These are phyloP conservation scores for Prunus salicina DNA, from an alignment of 306 rosid genomes.

Conservation along the genomic window DNA sequence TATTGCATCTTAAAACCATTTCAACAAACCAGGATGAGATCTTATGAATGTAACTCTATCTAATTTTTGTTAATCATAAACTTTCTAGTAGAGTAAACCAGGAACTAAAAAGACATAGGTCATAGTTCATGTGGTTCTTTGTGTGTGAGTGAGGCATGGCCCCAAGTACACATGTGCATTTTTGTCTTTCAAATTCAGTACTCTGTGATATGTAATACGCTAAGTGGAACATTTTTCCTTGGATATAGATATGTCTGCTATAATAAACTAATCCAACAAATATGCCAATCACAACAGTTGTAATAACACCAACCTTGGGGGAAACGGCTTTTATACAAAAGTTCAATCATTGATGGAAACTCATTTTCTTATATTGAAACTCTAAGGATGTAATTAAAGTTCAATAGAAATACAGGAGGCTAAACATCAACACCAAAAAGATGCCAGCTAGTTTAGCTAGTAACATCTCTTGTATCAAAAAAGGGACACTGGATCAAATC, in stretches of 20 bases:
- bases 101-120: not conserved
- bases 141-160: not conserved
- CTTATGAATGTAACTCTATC: not conserved
- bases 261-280: not conserved
- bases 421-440: not conserved
- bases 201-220: not conserved
- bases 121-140: not conserved
- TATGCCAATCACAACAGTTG: not conserved
- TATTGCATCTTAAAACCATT: not conserved
- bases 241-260: not conserved
- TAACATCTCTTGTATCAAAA: not conserved
- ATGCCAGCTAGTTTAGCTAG: not conserved
- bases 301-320: not conserved
- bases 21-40: not conserved
- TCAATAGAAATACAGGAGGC: no score
- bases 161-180: not conserved
- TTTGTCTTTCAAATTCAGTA: not conserved
- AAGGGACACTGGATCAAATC: not conserved
- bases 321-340: not conserved
- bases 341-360: not conserved
- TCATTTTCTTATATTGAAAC: not conserved
- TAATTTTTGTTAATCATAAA: not conserved
- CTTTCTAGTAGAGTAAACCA: not conserved
- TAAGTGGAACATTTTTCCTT: not conserved
- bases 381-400: not conserved